Evolutionary conservation across 2,329 filamentous ascomycete genomes (phyloP).

Genomic region (Arthroderma sp.): DNA sequence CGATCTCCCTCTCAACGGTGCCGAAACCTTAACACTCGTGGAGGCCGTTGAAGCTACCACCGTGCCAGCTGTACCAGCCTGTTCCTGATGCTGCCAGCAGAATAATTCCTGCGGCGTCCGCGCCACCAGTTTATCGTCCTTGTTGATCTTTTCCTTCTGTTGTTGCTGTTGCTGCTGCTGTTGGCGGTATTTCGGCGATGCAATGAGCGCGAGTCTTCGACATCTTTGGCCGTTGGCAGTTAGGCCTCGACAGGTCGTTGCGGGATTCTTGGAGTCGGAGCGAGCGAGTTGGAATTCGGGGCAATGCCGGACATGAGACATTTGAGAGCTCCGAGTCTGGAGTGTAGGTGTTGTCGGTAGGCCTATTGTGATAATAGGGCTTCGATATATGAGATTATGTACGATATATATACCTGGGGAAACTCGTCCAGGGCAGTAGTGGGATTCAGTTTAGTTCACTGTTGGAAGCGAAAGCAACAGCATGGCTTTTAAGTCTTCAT

Average conservation of each 20-base stretch:
- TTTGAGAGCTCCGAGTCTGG: conserved; percentile 17
- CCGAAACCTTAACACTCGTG: conserved; percentile 36
- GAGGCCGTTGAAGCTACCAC: conserved; percentile 13
- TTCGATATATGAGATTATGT: no score
- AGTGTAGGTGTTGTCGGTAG: no score
- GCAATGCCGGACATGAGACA: conserved; percentile 58
- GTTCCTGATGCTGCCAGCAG: conserved; percentile 93
- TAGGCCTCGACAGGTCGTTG: conserved; percentile 76
- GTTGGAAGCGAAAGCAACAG: no score
- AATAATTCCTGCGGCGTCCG: conserved; percentile 42
- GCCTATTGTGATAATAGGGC: no score
- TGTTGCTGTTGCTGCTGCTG: conserved; percentile 11
- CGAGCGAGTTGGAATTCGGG: conserved; percentile 69
- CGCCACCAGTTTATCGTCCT: conserved; percentile 13
- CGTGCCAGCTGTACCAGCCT: conserved; percentile 40
- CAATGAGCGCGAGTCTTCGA: conserved; percentile 48
- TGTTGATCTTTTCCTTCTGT: conserved; percentile 14
- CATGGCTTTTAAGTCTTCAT: no score
- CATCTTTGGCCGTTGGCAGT: conserved; percentile 74
- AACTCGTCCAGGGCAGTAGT: no score
- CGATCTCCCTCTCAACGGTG: conserved; percentile 47
- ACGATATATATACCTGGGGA: no score
- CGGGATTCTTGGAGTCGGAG: conserved; percentile 71
- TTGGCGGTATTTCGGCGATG: conserved; percentile 25
- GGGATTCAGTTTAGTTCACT: no score